A percentile compares a stretch with the other conserved stretches of the same genome.
phyloP scores from a whole-genome alignment of 2,329 filamentous ascomycete species.

The Calonectria pauciramosa region DNA sequence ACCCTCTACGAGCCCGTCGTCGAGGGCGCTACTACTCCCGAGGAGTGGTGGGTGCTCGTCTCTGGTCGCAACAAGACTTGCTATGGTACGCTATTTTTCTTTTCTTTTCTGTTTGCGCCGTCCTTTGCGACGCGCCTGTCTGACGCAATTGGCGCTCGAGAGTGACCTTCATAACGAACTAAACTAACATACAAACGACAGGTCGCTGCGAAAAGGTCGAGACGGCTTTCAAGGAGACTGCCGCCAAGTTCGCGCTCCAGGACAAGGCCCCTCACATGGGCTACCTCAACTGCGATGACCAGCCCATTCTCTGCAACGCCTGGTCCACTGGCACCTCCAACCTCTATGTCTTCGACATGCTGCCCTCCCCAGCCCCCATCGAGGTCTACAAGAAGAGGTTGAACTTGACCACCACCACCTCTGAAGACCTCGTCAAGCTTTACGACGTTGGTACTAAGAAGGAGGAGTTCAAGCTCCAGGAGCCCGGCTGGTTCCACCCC shows the following conservation, averaged over 20 bases:
- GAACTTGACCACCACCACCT: slow-evolving; percentile 78
- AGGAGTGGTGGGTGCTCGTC: slow-evolving; percentile 83
- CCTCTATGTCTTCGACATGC: slow-evolving; percentile 77
- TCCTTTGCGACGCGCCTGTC: slow-evolving; percentile 11
- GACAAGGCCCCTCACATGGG: slow-evolving; percentile 76
- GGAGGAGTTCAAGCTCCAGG: slow-evolving; percentile 63
- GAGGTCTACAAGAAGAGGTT: slow-evolving; percentile 75
- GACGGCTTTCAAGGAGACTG: slow-evolving; percentile 76
- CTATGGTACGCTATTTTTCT: slow-evolving; percentile 63
- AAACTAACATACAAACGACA: slow-evolving; percentile 48
- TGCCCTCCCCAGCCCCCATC: slow-evolving; percentile 74
- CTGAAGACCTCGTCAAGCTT: slow-evolving; percentile 73
- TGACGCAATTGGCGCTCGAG: slow-evolving; percentile 5
- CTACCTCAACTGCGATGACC: slow-evolving; percentile 79
- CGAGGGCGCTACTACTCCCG: slow-evolving; percentile 71
- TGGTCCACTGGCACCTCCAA: slow-evolving; percentile 77
- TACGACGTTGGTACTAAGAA: slow-evolving; percentile 62
- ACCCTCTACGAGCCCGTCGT: slow-evolving; percentile 74
- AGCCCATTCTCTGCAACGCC: slow-evolving; percentile 81
- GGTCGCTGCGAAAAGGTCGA: slow-evolving; percentile 77
- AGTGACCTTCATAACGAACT: slow-evolving; percentile 23
- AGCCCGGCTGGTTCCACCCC: slow-evolving; percentile 79
- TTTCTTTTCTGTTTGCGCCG: neutral
- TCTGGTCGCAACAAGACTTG: slow-evolving; percentile 86
- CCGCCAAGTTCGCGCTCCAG: slow-evolving; percentile 72